Conservation (phyloP, 768 basidiomycete genomes). For the Myochromella boudieri region DNA sequence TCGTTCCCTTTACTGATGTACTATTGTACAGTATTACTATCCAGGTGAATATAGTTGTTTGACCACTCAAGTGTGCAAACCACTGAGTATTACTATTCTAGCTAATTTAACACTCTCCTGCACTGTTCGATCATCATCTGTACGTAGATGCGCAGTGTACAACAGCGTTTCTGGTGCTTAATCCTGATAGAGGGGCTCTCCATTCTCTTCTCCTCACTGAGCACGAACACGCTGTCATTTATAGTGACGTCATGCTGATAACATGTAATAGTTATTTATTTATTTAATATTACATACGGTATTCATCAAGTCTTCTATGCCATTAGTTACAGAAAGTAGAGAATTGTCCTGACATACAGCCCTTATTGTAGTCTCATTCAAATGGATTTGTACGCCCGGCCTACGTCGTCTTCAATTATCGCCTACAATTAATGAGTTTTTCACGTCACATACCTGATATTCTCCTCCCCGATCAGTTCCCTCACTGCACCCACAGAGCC, state of each 20-base stretch:
- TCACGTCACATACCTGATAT: slow-evolving; percentile 50
- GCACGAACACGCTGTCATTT: slow-evolving; percentile 15
- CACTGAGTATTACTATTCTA: too few relatives aligned
- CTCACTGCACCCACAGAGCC: slow-evolving; percentile 80
- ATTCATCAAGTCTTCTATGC: too few relatives aligned
- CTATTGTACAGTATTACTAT: too few relatives aligned
- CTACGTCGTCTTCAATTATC: too few relatives aligned
- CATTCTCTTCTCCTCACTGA: slow-evolving; percentile 19
- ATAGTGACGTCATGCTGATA: too few relatives aligned
- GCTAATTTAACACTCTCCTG: too few relatives aligned
- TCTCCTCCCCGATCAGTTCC: slow-evolving; percentile 74
- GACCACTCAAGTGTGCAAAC: too few relatives aligned
- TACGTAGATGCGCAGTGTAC: slow-evolving; percentile 33
- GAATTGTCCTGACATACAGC: neutral
- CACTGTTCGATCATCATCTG: slow-evolving; percentile 83
- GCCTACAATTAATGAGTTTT: too few relatives aligned
- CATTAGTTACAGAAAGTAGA: neutral
- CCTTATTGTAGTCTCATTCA: slow-evolving; percentile 41
- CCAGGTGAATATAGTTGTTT: too few relatives aligned
- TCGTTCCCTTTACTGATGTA: too few relatives aligned
- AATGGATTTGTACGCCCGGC: slow-evolving; percentile 74
- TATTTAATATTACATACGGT: too few relatives aligned
- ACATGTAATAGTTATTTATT: too few relatives aligned
- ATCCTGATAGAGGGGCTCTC: slow-evolving; percentile 16
- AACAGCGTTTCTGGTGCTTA: neutral